Percentiles rank a stretch among this genome's conserved stretches.
Conservation (phyloP, 805 yeast species). For the Pichia nakasei region DNA sequence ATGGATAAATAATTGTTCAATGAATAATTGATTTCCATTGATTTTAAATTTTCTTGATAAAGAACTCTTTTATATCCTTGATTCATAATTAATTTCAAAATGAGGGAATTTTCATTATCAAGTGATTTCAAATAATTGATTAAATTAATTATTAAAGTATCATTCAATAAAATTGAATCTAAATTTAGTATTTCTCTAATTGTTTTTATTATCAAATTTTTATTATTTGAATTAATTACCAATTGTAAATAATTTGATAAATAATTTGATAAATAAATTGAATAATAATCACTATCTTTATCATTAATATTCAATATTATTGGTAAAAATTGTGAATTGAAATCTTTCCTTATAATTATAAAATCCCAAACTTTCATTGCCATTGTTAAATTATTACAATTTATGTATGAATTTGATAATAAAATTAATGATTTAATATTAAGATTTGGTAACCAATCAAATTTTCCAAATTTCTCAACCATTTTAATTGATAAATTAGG, state of each 20-base stretch:
- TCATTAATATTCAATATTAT: constrained; percentile 5
- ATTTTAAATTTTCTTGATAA: neutral
- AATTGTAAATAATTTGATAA: constrained; percentile 18
- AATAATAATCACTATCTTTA: constrained; percentile 8
- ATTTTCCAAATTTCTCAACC: constrained; percentile 21
- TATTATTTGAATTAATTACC: constrained; percentile 16
- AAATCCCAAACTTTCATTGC: constrained; percentile 26
- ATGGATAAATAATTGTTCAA: constrained; percentile 25
- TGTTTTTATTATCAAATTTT: constrained; percentile 19
- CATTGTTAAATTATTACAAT: constrained; percentile 15
- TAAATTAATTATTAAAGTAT: constrained; percentile 17
- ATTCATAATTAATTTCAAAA: constrained; percentile 20
- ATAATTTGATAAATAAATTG: constrained; percentile 12
- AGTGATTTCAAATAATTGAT: constrained; percentile 18
- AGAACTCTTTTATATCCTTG: constrained; percentile 25
- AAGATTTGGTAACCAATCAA: constrained; percentile 29
- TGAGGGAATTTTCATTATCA: constrained; percentile 11
- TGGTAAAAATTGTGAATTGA: constrained; percentile 14
- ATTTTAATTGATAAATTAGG: constrained; percentile 21
- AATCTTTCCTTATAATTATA: constrained; percentile 25
- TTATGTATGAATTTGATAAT: constrained; percentile 19
- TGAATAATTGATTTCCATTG: constrained; percentile 3
- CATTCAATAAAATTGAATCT: constrained; percentile 19
- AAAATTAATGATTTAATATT: constrained; percentile 19
- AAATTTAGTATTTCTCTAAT: constrained; percentile 25